Evolutionary conservation across 306 rosid species (phyloP), one percentile per base, ranked within the genome.

Genomic region (Urtica urens): DNA sequence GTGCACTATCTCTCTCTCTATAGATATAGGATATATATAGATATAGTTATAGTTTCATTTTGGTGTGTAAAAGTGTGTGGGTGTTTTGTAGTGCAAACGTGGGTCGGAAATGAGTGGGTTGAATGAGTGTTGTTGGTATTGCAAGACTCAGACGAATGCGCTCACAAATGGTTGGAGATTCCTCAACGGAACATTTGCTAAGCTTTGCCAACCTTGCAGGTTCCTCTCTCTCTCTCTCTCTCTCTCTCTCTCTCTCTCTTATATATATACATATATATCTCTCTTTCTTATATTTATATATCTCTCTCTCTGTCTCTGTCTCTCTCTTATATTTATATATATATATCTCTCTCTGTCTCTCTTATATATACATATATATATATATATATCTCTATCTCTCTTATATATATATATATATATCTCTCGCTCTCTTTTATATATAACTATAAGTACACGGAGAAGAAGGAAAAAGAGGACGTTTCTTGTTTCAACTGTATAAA

Each of bases 121-220:
- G 49, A 45, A 66, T 66, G 67, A 63, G 53, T 14, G 35, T 16
- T 38, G 77, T 65, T 65, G 26, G 12, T 27, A 45, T 7, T 71
- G 72, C 53, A 38, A 55, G 17, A 11, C n/a, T 1, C 21, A 24
- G 14, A 39, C 34, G 2, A 3, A 24, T 0, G 14, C 26, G 14
- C 33, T 55, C 50, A 51, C 0, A 5, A 30, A 27, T 6, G 77
- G 77, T 6, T 71, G 77, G 72, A 3, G 1, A 53, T 45, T 45
- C 23, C 6, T 16, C 1, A 10, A n/a, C 25, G 77, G 72, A 1
- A 13, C 9, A n/a, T 60, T 45, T 6, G 53, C 68, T 21, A 24
- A 19, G 13, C 69, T 65, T 24, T 71, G 68, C 16, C 20, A 21
- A 1, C 11, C 3, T 23, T 71, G 72, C 65, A 53, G 72, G 72